These are phyloP conservation scores for Aspergillus pseudoglaucus DNA, from an alignment of 2,329 filamentous ascomycete genomes.

Conservation along the genomic window DNA sequence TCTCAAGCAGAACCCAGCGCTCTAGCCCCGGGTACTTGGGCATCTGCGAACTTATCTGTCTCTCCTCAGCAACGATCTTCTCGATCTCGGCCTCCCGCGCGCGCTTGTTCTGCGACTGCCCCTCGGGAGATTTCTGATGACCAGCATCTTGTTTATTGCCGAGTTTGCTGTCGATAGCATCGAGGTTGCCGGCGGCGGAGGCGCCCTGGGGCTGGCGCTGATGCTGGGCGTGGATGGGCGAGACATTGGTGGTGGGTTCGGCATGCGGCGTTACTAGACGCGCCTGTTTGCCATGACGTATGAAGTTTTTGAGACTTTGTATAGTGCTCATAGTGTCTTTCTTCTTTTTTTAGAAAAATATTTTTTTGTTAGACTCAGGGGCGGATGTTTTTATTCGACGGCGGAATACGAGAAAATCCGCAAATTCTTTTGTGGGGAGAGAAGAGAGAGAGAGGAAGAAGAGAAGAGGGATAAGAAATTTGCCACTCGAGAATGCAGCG, in stretches of 20 bases:
- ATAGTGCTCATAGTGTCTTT: slow-evolving; percentile 58
- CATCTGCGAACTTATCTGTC: slow-evolving; percentile 75
- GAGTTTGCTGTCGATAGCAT: slow-evolving; percentile 54
- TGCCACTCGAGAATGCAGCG: too few species aligned
- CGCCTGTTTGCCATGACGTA: slow-evolving; percentile 95
- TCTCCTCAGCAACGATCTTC: slow-evolving; percentile 85
- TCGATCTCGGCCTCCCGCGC: slow-evolving; percentile 61
- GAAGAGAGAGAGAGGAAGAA: too few species aligned
- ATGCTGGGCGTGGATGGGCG: slow-evolving; percentile 58
- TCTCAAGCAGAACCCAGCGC: slow-evolving; percentile 79
- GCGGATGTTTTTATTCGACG: too few species aligned
- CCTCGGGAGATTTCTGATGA: slow-evolving; percentile 50
- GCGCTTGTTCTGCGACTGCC: slow-evolving; percentile 56
- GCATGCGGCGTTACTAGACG: slow-evolving; percentile 58
- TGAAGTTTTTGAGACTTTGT: slow-evolving; percentile 96
- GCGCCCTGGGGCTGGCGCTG: slow-evolving; percentile 47
- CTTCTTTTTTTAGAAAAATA: not conserved
- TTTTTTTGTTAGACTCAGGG: not conserved
- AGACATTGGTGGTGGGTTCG: slow-evolving; percentile 58
- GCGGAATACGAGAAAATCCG: too few species aligned
- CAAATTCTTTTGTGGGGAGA: too few species aligned
- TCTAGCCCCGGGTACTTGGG: slow-evolving; percentile 80
- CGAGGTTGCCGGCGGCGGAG: slow-evolving; percentile 54
- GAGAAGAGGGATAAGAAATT: too few species aligned
- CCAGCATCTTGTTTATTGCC: slow-evolving; percentile 61